Percentiles rank a stretch among this genome's conserved stretches.
Evolutionary conservation across 345 rosid genomes (phyloP).

Genomic region (Brassica juncea): DNA sequence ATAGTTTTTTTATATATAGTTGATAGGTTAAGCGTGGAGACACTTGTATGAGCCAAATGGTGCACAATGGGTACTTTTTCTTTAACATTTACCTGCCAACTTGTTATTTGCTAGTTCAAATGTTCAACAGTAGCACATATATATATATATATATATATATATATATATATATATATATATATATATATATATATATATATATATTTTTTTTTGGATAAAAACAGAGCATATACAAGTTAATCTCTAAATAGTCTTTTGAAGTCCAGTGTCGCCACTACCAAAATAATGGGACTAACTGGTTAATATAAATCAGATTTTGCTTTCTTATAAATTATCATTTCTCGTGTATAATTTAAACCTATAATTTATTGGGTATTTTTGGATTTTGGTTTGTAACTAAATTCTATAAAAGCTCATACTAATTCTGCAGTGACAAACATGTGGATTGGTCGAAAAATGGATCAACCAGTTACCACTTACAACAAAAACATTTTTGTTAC

Average conservation of each 20-base stretch:
- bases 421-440: background rate
- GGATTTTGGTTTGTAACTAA: background rate
- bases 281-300: background rate
- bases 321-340: background rate
- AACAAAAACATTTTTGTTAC: background rate
- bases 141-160: too few relatives aligned
- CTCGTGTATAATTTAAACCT: background rate
- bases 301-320: background rate
- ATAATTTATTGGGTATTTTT: background rate
- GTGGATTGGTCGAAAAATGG: background rate
- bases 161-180: background rate
- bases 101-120: background rate
- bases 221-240: background rate
- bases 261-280: background rate
- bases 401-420: background rate
- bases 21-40: constrained; percentile 16
- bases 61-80: background rate
- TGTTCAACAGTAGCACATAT: background rate
- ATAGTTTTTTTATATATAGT: background rate
- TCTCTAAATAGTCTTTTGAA: background rate
- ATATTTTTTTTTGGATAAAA: too few relatives aligned
- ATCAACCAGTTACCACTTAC: background rate
- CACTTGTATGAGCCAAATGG: constrained; percentile 19
- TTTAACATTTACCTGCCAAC: constrained; percentile 22
- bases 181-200: background rate